Evolutionary conservation across 1,284 basidiomycete species (phyloP).

Genomic region (Boletellus deceptivus): DNA sequence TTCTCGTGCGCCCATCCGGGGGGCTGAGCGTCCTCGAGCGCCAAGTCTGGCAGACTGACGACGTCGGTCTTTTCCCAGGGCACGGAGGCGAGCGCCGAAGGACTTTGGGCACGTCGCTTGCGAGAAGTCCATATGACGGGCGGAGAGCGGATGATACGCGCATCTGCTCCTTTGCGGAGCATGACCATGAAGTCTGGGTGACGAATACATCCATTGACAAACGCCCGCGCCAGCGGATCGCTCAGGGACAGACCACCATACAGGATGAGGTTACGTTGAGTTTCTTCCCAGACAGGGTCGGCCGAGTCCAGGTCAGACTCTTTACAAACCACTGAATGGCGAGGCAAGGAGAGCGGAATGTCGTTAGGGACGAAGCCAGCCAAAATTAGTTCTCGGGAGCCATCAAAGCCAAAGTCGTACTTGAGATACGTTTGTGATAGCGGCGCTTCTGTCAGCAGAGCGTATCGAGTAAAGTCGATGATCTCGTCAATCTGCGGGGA

Average conservation of each 20-base stretch:
- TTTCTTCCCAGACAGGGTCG: slow-evolving; percentile 30
- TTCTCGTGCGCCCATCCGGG: slow-evolving; percentile 8
- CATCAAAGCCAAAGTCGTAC: slow-evolving; percentile 22
- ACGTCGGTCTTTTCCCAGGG: slow-evolving; percentile 24
- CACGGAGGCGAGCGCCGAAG: slow-evolving; percentile 19
- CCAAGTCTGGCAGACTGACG: slow-evolving; percentile 12
- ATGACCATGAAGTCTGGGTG: slow-evolving; percentile 33
- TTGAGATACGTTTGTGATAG: slow-evolving; percentile 22
- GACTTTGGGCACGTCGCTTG: slow-evolving; percentile 25
- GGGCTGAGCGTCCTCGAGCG: slow-evolving; percentile 26
- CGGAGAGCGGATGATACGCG: slow-evolving; percentile 27
- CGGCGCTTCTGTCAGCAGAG: slow-evolving; percentile 18
- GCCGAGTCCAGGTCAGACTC: slow-evolving; percentile 16
- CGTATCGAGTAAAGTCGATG: slow-evolving; percentile 30
- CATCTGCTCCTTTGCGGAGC: slow-evolving; percentile 29
- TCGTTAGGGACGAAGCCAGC: slow-evolving; percentile 30
- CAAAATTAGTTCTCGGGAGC: slow-evolving; percentile 27
- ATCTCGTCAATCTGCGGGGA: slow-evolving; percentile 29
- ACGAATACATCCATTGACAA: slow-evolving; percentile 31
- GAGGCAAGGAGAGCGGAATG: slow-evolving; percentile 23
- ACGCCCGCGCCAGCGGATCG: slow-evolving; percentile 28
- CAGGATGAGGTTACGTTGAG: slow-evolving; percentile 21
- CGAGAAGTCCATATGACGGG: slow-evolving; percentile 29
- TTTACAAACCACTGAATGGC: slow-evolving; percentile 23
- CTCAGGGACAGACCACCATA: slow-evolving; percentile 26